Conservation (phyloP, 805 yeast genomes). For the Candida yuanshanica region DNA sequence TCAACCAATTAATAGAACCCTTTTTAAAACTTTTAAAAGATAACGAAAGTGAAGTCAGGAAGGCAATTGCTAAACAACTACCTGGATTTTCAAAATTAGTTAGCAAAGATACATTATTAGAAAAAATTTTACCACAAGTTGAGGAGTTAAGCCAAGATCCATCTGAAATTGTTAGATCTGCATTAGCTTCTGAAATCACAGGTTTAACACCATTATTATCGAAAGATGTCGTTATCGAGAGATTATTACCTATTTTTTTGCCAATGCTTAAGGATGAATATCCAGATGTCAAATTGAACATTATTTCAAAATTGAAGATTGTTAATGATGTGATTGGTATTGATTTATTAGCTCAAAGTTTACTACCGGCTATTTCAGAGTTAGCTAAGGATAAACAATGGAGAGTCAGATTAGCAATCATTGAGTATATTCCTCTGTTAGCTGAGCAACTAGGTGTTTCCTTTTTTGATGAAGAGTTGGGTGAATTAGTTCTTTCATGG, state of each 20-base stretch:
- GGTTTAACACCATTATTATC: slow-evolving; percentile 82
- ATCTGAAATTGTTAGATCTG: slow-evolving; percentile 88
- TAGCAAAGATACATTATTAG: slow-evolving; percentile 47
- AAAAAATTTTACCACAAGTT: slow-evolving; percentile 76
- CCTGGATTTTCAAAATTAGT: slow-evolving; percentile 65
- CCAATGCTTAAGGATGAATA: slow-evolving; percentile 94
- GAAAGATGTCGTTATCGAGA: slow-evolving; percentile 75
- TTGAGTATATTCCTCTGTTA: slow-evolving; percentile 90
- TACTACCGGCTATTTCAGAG: slow-evolving; percentile 93
- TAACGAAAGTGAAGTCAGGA: slow-evolving; percentile 94
- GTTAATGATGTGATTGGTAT: slow-evolving; percentile 95
- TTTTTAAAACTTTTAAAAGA: slow-evolving; percentile 79
- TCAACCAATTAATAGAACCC: slow-evolving; percentile 46
- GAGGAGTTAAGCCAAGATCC: slow-evolving; percentile 83
- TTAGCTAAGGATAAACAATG: slow-evolving; percentile 95
- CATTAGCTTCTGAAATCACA: slow-evolving; percentile 84
- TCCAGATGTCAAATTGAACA: slow-evolving; percentile 93
- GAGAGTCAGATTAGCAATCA: slow-evolving; percentile 96
- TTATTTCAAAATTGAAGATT: slow-evolving; percentile 83
- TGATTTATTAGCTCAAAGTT: slow-evolving; percentile 74
- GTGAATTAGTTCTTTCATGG: slow-evolving; percentile 94
- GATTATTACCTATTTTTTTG: slow-evolving; percentile 79
- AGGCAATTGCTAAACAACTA: slow-evolving; percentile 87
- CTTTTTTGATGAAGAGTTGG: slow-evolving; percentile 87
- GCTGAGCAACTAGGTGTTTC: slow-evolving; percentile 93